Percentiles rank a stretch among this genome's conserved stretches.
These are phyloP conservation scores for Lentinula guzmanii DNA, from an alignment of 768 basidiomycete species.

Conservation along the genomic window DNA sequence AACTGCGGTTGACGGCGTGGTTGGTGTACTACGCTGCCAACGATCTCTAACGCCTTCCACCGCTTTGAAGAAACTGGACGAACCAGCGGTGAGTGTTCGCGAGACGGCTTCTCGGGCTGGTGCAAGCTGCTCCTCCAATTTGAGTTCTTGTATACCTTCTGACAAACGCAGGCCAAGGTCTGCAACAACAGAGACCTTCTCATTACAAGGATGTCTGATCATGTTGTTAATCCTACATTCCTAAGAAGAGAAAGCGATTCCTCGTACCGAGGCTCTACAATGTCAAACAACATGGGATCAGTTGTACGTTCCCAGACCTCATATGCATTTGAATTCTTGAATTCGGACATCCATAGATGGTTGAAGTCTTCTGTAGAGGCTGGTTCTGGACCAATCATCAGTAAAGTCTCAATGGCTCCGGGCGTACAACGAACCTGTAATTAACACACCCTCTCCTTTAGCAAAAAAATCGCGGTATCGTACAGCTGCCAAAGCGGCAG, in stretches of 20 bases:
- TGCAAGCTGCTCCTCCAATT: slow-evolving; percentile 88
- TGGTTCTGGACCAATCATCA: slow-evolving; percentile 12
- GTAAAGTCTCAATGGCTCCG: neutral
- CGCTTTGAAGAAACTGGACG: slow-evolving; percentile 81
- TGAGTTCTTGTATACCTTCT: slow-evolving; percentile 92
- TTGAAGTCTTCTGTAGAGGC: slow-evolving; percentile 78
- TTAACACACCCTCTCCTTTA: slow-evolving; percentile 67
- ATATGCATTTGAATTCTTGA: slow-evolving; percentile 82
- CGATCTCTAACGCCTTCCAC: slow-evolving; percentile 83
- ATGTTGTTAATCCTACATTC: neutral
- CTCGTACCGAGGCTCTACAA: slow-evolving; percentile 81
- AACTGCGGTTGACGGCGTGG: slow-evolving; percentile 2
- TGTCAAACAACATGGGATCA: slow-evolving; percentile 91
- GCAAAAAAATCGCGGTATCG: slow-evolving; percentile 84
- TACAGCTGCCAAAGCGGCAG: slow-evolving; percentile 78
- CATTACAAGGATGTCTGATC: slow-evolving; percentile 85
- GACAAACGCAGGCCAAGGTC: slow-evolving; percentile 89
- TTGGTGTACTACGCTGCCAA: slow-evolving; percentile 30
- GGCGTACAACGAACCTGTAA: slow-evolving; percentile 41
- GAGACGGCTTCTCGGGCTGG: slow-evolving; percentile 88
- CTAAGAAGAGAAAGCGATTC: neutral
- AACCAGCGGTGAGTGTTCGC: slow-evolving; percentile 66
- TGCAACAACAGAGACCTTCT: slow-evolving; percentile 81
- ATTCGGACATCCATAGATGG: slow-evolving; percentile 81
- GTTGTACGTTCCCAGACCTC: slow-evolving; percentile 88